Percentiles rank a stretch among this genome's conserved stretches.
Evolutionary conservation across 2,329 filamentous ascomycete species (phyloP).

Genomic region (Apiospora hydei): DNA sequence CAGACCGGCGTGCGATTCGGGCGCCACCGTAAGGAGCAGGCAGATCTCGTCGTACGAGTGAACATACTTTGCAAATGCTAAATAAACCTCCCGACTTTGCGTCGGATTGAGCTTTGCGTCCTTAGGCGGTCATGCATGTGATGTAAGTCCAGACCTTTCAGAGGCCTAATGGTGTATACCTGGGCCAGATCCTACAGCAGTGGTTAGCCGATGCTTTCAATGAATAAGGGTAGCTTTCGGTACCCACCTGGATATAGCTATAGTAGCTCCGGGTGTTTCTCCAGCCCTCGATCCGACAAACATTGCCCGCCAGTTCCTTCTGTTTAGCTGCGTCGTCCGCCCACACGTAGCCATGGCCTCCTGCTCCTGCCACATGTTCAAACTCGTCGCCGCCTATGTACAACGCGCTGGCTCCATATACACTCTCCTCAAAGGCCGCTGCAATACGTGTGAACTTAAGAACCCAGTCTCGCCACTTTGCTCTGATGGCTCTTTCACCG

Average conservation of each 20-base stretch:
- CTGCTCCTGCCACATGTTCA: conserved; percentile 63
- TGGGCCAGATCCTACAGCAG: conserved; percentile 66
- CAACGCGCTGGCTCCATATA: conserved; percentile 91
- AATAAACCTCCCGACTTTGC: conserved; percentile 84
- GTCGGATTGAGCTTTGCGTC: conserved; percentile 76
- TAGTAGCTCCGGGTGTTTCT: conserved; percentile 95
- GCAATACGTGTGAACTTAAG: conserved; percentile 90
- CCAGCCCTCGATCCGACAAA: conserved; percentile 95
- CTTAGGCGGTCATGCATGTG: conserved; percentile 93
- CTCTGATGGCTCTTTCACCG: conserved; percentile 87
- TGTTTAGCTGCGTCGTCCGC: conserved; percentile 80
- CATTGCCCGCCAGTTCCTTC: conserved; percentile 88
- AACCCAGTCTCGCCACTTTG: conserved; percentile 96
- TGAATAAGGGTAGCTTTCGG: background rate
- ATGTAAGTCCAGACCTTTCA: conserved; percentile 84
- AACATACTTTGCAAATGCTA: conserved; percentile 78
- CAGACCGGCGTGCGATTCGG: conserved; percentile 84
- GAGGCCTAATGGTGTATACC: conserved; percentile 68
- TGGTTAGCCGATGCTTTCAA: conserved; percentile 9
- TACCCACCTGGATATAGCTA: conserved; percentile 83
- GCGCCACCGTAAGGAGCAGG: conserved; percentile 81
- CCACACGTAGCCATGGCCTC: conserved; percentile 96
- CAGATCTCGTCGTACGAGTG: conserved; percentile 86
- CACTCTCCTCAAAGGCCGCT: conserved; percentile 92
- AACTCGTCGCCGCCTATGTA: conserved; percentile 82